A percentile compares a stretch with the other conserved stretches of the same genome.
Evolutionary conservation across 768 basidiomycete genomes (phyloP).

Genomic region (Calocera cornea): DNA sequence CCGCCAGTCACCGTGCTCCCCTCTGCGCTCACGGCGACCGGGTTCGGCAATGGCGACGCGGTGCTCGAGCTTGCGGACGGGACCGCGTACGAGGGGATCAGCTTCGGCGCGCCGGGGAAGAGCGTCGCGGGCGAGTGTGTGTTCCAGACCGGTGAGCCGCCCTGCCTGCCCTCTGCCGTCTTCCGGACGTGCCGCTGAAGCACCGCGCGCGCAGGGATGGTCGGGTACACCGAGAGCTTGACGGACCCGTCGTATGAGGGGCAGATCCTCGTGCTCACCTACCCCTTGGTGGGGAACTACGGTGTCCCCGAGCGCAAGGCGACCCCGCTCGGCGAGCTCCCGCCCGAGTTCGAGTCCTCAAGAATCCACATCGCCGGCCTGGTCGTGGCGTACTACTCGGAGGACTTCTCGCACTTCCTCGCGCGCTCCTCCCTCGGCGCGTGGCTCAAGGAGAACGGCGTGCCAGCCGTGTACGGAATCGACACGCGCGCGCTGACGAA

Average conservation of each 20-base stretch:
- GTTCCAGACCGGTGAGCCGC: constrained; percentile 84
- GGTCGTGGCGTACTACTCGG: constrained; percentile 85
- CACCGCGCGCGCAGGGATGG: constrained; percentile 60
- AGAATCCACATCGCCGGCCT: constrained; percentile 88
- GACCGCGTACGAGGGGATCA: constrained; percentile 72
- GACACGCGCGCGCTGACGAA: constrained; percentile 96
- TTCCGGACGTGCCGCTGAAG: background rate
- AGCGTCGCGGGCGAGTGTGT: constrained; percentile 96
- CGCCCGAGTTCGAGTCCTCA: constrained; percentile 80
- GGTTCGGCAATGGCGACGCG: constrained; percentile 31
- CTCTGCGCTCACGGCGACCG: background rate
- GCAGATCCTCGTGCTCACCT: constrained; percentile 93
- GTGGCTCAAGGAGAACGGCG: constrained; percentile 90
- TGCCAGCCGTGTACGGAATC: constrained; percentile 90
- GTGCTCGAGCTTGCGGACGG: constrained; percentile 87
- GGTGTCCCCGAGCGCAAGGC: constrained; percentile 69
- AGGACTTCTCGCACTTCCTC: constrained; percentile 88
- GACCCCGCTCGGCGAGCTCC: constrained; percentile 39
- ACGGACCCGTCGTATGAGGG: constrained; percentile 98
- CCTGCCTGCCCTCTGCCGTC: constrained; percentile 5
- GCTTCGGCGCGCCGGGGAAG: constrained; percentile 84
- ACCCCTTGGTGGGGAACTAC: constrained; percentile 94
- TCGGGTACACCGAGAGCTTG: constrained; percentile 94
- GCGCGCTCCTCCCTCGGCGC: constrained; percentile 72
- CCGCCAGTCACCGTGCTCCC: constrained; percentile 2